Evolutionary conservation across 2,329 filamentous ascomycete species (phyloP), one percentile per base, ranked within the genome.

Genomic region (Macrophomina phaseolina): DNA sequence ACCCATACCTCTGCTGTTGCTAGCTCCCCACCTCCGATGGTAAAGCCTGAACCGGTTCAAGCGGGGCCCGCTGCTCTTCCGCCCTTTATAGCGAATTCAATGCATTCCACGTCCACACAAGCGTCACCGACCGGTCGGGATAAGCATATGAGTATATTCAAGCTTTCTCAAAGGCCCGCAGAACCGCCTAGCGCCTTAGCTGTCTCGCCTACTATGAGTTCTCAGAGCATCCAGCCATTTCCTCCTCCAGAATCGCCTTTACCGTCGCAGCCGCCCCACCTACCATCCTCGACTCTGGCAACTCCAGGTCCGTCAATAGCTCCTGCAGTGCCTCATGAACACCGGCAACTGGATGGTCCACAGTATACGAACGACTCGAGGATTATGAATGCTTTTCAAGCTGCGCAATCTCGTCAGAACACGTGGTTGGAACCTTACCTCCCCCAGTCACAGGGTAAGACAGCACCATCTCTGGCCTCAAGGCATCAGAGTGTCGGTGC

Each of bases 311-410:
- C 30, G 8, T n/a, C 56, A 8, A 32, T 30, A 16, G 16, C 28
- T 45, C 28, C 11, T 11, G 16, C 9, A 52, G 14, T 53, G 12
- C 28, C 14, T 12, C 40, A 46, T 4, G 23, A 49, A 14, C 56
- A 61, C 7, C 23, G 32, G 6, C 11, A 28, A 40, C 51, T 8
- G 36, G 38, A 23, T 23, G 4, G 8, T 16, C 14, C 56, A 6
- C 32, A 30, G 18, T 49, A 67, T 23, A 70, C 68, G 52, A 62
- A 67, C 18, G 70, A 74, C 64, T 36, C 36, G 16, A 52, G 48
- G n/a, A 65, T 70, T 16, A 52, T 77, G 30, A 9, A 18, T 11
- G 46, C 53, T 32, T 32, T 23, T 4, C 64, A 65, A 6, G 34
- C 48, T 34, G 51, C 28, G 12, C 12, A 40, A 36, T 60, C 67